phyloP scores from a whole-genome alignment of 2,329 filamentous ascomycete genomes.

The Penicillium janthinellum region DNA sequence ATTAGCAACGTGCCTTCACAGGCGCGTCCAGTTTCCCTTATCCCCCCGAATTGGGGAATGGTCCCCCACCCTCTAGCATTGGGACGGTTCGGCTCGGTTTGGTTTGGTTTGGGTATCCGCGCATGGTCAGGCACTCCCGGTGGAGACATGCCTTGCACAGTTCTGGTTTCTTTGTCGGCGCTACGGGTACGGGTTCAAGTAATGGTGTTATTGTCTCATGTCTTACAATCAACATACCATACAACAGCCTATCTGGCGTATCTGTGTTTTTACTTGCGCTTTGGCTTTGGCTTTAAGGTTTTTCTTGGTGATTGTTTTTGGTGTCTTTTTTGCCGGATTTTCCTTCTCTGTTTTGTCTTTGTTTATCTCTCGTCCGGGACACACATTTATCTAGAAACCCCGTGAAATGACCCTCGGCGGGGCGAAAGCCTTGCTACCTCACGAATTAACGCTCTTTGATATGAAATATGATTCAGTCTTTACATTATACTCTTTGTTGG shows the following conservation, averaged over 20 bases:
- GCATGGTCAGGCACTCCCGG: conserved; percentile 14
- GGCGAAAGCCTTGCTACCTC: conserved; percentile 3
- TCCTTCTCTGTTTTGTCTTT: background rate
- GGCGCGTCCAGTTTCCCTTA: background rate
- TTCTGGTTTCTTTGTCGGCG: conserved; percentile 16
- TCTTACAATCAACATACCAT: conserved; percentile 9
- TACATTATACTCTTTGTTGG: background rate
- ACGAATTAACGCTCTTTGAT: conserved; percentile 10
- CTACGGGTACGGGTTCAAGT: conserved; percentile 2
- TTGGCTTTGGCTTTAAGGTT: background rate
- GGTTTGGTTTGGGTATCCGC: conserved; percentile 14
- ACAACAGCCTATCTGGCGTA: conserved; percentile 21
- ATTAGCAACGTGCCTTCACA: background rate
- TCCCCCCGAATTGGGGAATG: background rate
- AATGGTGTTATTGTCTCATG: conserved; percentile 4
- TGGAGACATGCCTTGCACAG: conserved; percentile 2
- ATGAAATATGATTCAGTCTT: background rate
- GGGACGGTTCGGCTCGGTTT: conserved; percentile 8
- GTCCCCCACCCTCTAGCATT: conserved; percentile 13
- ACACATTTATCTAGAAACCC: conserved; percentile 14
- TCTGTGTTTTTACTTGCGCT: background rate
- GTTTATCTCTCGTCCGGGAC: conserved; percentile 2
- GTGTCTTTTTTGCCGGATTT: background rate
- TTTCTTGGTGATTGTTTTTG: background rate
- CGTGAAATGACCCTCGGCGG: conserved; percentile 1